Conservation (phyloP, 169 alveolate species). For the Eimeria maxima region DNA sequence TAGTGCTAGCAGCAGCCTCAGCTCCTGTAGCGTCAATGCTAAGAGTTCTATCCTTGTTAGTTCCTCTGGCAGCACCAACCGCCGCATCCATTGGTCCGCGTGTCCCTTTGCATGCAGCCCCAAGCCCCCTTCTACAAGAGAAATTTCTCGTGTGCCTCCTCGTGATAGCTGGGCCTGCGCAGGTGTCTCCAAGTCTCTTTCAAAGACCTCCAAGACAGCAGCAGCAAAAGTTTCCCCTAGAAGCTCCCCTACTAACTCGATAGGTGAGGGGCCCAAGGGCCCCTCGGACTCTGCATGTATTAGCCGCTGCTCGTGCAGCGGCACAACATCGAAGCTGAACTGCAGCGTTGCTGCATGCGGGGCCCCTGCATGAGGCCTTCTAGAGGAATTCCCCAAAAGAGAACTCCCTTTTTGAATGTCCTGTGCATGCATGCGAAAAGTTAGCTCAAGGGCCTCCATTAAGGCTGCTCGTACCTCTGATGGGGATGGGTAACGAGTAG, state of each 20-base stretch:
- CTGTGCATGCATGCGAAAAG: conserved; percentile 29
- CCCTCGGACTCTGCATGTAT: conserved; percentile 19
- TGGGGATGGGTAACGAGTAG: not conserved
- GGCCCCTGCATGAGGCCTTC: conserved; percentile 30
- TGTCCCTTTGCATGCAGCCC: not conserved
- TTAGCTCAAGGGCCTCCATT: conserved; percentile 1
- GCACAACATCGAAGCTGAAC: conserved; percentile 35
- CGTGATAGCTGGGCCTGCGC: conserved; percentile 49
- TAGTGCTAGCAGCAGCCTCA: conserved; percentile 18
- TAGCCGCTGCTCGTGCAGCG: conserved; percentile 52
- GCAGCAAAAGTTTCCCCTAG: not conserved
- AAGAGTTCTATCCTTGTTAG: not conserved
- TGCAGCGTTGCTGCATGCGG: conserved; percentile 24
- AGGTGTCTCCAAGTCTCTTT: not conserved
- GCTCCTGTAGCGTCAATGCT: conserved; percentile 4
- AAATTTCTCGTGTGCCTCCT: not conserved
- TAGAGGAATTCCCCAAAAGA: not conserved
- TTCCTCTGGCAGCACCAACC: conserved; percentile 9
- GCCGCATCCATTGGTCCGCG: not conserved
- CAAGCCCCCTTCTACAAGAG: not conserved
- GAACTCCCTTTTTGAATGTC: not conserved
- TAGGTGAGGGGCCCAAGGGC: not conserved
- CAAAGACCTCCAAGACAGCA: not conserved
- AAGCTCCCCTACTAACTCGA: not conserved
- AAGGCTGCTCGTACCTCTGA: not conserved